Base-by-base conservation (phyloP, 2,329 filamentous ascomycete species). In the Trichophyton verrucosum region DNA sequence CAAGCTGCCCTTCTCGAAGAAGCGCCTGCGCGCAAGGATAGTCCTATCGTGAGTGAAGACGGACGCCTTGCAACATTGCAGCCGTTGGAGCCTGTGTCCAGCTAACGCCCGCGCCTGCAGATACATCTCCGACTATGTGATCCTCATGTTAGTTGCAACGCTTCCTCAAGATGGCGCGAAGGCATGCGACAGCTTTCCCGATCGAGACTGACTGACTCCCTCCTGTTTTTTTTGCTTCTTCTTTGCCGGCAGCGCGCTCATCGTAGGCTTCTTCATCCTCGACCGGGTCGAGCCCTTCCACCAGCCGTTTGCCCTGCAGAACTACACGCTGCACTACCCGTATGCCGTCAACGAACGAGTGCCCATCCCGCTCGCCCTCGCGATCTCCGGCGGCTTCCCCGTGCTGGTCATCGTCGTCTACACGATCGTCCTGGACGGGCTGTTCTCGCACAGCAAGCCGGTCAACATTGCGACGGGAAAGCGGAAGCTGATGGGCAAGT, bases 121-220 rank as follows among this genome's bases (percentile, higher is more conserved):
- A 66, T 83, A 83, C 67, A 77, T 82, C 63, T 71, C 78, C 64
- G 81, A 84, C 74, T 84, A 83, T 75, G 75, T 81, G 59, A 81
- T 83, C 60, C 79, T 84, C 61, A 68, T 82, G 81, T 82, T 73
- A 67, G 78, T 71, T 11, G 20, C 22, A 27, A 30, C n/a, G 58
- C 49, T 33, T 13, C 36, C 44, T 30, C 57, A 44, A 56, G 51
- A 55, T 20, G 51, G 51, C 51, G 51, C 57, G 55, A 49, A 30
- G 30, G 57, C 30, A 60, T 61, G 53, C 58, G 53, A 59, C 42
- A 24, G 20, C 62, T 58, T 65, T 36, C 59, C 46, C 20, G 8
- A 59, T 61, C 58, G 11, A 55, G 58, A 59, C 27, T 7, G 27
- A 49, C 27, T 64, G 63, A 20, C 59, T 60, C 33, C 57, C 33